A percentile compares a stretch with the other conserved stretches of the same genome.
Evolutionary conservation across 345 rosid species (phyloP).

Genomic region (Toxicodendron radicans): DNA sequence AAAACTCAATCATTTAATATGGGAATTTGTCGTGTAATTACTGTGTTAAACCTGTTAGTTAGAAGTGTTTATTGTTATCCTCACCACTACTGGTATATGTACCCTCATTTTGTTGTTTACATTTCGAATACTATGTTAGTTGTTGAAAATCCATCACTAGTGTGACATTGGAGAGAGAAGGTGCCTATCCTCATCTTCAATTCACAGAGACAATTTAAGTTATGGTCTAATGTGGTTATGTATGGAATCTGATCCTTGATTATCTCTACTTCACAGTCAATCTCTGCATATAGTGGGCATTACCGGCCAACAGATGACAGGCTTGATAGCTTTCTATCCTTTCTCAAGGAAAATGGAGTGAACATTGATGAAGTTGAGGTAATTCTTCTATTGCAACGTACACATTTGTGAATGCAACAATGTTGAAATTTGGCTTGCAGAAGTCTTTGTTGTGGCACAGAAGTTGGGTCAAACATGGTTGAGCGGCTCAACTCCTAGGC

Average conservation of each 20-base stretch:
- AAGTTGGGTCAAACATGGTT: too few relatives aligned
- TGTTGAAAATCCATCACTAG: not conserved
- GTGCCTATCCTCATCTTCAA: not conserved
- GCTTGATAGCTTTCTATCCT: slow-evolving; percentile 55
- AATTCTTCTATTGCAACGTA: slow-evolving; percentile 10
- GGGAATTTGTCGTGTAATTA: not conserved
- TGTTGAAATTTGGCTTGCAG: not conserved
- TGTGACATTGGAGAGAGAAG: not conserved
- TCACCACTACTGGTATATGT: not conserved
- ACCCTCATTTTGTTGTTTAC: not conserved
- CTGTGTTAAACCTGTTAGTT: not conserved
- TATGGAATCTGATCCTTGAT: slow-evolving; percentile 12
- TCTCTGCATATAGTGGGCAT: slow-evolving; percentile 94
- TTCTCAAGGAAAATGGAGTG: slow-evolving; percentile 72
- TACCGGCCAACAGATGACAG: slow-evolving; percentile 80
- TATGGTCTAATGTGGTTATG: not conserved
- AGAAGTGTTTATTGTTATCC: not conserved
- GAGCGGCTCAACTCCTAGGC: too few relatives aligned
- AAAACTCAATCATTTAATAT: not conserved
- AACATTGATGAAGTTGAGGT: slow-evolving; percentile 70
- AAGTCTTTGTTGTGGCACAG: not conserved
- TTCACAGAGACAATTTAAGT: not conserved
- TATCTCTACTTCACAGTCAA: slow-evolving; percentile 45
- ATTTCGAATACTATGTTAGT: not conserved
- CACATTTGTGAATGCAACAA: not conserved